Conservation (phyloP, 2,329 filamentous ascomycete species). For the Aspergillus puulaauensis region DNA sequence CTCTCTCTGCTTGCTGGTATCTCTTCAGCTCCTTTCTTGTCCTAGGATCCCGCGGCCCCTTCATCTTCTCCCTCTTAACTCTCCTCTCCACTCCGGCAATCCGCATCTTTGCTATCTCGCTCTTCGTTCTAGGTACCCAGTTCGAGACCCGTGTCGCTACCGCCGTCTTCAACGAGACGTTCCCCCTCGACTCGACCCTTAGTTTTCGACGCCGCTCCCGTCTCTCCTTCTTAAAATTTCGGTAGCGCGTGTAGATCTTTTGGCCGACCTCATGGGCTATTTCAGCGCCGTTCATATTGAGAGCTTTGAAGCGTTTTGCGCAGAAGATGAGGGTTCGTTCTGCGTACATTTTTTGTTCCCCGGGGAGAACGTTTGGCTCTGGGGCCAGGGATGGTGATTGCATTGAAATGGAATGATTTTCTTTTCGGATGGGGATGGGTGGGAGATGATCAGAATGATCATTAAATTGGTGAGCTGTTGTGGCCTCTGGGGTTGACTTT, state of each 20-base stretch:
- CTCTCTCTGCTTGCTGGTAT: no score
- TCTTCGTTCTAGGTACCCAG: no score
- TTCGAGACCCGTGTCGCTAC: no score
- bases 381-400: not conserved
- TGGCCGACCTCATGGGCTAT: constrained; percentile 36
- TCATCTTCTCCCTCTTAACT: no score
- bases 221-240: constrained; percentile 12
- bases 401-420: not conserved
- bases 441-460: not conserved
- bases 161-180: no score
- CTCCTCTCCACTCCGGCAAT: no score
- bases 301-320: constrained; percentile 29
- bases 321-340: constrained; percentile 34
- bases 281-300: constrained; percentile 28
- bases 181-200: no score
- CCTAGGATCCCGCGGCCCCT: no score
- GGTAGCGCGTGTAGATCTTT: not conserved
- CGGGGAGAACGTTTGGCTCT: constrained; percentile 1
- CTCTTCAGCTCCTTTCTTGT: no score
- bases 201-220: no score
- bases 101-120: no score
- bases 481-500: not conserved
- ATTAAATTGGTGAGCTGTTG: not conserved
- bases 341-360: not conserved
- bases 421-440: not conserved